phyloP scores from a whole-genome alignment of 345 rosid species.

The Citrus cavaleriei region DNA sequence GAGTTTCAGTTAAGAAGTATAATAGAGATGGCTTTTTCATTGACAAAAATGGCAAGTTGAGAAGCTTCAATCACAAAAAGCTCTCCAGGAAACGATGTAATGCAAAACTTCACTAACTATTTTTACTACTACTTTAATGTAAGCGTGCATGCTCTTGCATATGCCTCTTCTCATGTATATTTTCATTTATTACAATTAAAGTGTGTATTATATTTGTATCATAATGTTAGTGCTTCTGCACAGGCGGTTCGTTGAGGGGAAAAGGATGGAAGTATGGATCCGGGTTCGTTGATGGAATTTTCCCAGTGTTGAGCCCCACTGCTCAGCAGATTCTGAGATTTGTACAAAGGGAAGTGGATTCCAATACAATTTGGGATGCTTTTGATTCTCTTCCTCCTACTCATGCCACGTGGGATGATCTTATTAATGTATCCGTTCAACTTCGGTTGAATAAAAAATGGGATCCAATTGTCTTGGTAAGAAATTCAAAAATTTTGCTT shows the following conservation, averaged over 20 bases:
- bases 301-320: constrained; percentile 78
- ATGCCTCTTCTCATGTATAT: background rate
- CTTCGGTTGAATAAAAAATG: constrained; percentile 77
- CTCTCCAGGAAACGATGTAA: constrained; percentile 72
- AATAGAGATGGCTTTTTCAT: constrained; percentile 55
- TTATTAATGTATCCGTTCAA: constrained; percentile 72
- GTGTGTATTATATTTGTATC: background rate
- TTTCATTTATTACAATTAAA: background rate
- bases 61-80: constrained; percentile 60
- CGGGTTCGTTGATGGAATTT: constrained; percentile 89
- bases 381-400: constrained; percentile 65
- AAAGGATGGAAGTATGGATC: constrained; percentile 96
- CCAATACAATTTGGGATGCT: constrained; percentile 38
- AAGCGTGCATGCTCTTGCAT: background rate
- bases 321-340: constrained; percentile 69
- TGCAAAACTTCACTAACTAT: background rate
- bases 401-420: constrained; percentile 83
- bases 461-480: constrained; percentile 69
- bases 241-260: constrained; percentile 89
- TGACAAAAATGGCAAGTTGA: constrained; percentile 63
- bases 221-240: background rate
- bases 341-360: constrained; percentile 46
- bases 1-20: constrained; percentile 32
- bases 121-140: background rate
- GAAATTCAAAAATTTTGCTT: constrained; percentile 5